Evolutionary conservation across 228 moss, liverwort and hornwort species (phyloP).

Genomic region (Sphagnum fallax): DNA sequence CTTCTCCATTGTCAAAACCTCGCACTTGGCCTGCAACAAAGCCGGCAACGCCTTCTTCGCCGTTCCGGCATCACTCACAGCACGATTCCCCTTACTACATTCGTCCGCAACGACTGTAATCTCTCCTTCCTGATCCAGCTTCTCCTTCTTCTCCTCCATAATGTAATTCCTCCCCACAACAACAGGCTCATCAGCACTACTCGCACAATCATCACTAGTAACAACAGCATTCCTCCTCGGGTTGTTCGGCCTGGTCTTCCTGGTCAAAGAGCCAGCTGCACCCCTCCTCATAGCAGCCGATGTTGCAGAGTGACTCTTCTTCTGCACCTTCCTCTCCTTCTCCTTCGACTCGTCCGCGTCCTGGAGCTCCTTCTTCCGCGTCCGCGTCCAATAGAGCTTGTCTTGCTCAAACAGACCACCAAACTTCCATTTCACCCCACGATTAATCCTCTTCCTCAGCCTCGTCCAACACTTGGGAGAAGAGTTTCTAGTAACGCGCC

Average conservation of each 20-base stretch:
- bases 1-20: slow-evolving; percentile 49
- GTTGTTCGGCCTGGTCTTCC: neutral
- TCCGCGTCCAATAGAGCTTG: slow-evolving; percentile 52
- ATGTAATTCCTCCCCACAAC: neutral
- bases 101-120: too few relatives aligned
- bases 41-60: slow-evolving; percentile 25
- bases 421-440: slow-evolving; percentile 50
- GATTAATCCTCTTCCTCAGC: neutral
- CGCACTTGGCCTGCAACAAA: slow-evolving; percentile 37
- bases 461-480: too few relatives aligned
- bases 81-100: too few relatives aligned
- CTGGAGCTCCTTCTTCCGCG: slow-evolving; percentile 26
- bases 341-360: slow-evolving; percentile 10
- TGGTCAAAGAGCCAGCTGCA: neutral
- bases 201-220: too few relatives aligned
- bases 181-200: too few relatives aligned
- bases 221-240: neutral
- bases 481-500: too few relatives aligned
- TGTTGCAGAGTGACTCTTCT: neutral
- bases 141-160: neutral
- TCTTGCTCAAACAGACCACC: slow-evolving; percentile 61
- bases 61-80: too few relatives aligned
- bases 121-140: neutral
- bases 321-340: neutral
- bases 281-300: slow-evolving; percentile 1